These are phyloP conservation scores for Pilobolus umbonatus DNA, from an alignment of 192 early-diverging fungal species.

Conservation along the genomic window DNA sequence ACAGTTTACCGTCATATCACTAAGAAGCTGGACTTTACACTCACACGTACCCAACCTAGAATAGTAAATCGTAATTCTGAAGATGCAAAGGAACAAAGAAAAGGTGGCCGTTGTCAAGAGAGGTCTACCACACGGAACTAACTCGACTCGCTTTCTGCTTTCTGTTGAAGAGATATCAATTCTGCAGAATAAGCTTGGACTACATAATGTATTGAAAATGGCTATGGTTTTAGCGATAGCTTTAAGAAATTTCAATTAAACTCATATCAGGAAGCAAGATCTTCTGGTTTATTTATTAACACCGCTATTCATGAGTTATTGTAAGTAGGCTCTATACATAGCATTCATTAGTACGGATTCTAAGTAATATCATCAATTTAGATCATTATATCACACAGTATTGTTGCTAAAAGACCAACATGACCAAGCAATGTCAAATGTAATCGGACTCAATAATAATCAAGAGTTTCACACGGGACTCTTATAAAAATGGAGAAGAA, in stretches of 20 bases:
- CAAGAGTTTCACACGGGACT: constrained; percentile 14
- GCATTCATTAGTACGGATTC: constrained; percentile 12
- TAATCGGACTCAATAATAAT: constrained; percentile 14
- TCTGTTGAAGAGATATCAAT: neutral
- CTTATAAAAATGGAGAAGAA: constrained; percentile 17
- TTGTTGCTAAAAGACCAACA: constrained; percentile 16
- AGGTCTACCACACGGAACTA: neutral
- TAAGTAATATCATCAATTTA: constrained; percentile 16
- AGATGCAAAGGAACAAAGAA: neutral
- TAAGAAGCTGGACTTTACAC: neutral
- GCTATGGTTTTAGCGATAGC: constrained; percentile 2
- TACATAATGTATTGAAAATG: too few relatives aligned
- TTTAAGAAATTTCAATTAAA: constrained; percentile 13
- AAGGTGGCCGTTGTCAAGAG: neutral
- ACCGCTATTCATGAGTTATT: constrained; percentile 16
- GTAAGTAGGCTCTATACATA: constrained; percentile 10
- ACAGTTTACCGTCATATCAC: neutral
- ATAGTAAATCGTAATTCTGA: constrained; percentile 1
- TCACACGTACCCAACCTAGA: neutral
- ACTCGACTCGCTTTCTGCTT: neutral
- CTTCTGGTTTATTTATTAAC: constrained; percentile 17
- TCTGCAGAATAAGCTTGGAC: neutral
- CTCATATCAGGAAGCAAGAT: constrained; percentile 12
- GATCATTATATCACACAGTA: constrained; percentile 19
- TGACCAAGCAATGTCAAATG: constrained; percentile 6